Evolutionary conservation across 768 basidiomycete species (phyloP), one percentile per base, ranked within the genome.

Genomic region (Pleurotus djamor): DNA sequence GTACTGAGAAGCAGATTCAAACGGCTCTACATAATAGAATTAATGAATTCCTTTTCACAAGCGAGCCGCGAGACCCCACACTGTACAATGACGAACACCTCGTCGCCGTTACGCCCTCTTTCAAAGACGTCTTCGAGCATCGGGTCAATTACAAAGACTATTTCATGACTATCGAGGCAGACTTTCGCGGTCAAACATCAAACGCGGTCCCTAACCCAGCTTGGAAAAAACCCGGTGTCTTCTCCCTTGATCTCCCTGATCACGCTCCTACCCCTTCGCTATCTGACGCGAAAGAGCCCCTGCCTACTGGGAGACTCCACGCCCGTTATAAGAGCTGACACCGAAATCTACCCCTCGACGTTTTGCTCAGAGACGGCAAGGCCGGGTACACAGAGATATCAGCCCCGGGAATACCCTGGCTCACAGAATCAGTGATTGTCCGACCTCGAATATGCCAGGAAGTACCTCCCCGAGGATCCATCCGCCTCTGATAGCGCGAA

Each of bases 1-100:
- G 28, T 0, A 62, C 63, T 0, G 65, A 67, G 37, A 28, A 17
- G 28, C 32, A 66, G 38, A 61, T 63, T 38, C 66, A 67, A 48
- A 12, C 58, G 0, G 32, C n/a, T 14, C 58, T 68, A 16, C 60
- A 60, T 21, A 9, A 58, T 1, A 49, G 51, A 6, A 44, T 64
- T 17, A 17, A 50, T 6, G 12, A 21, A 21, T 32, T 50, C 33
- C 4, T 28, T 28, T 28, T 5, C 5, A n/a, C n/a, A n/a, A n/a
- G n/a, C n/a, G n/a, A n/a, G n/a, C 17, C 5, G 6, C 14, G 14
- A 14, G 21, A 16, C 8, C 14, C 21, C 28, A 7, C 14, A 1
- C 49, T 16, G 12, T 50, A 50, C 14, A 1, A 21, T 32, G 49
- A 16, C 49, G 17, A 21, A 5, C 9, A 50, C 17, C 7, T 6